These are phyloP conservation scores for Podospora conica DNA, from an alignment of 495 filamentous ascomycete species.

Conservation along the genomic window DNA sequence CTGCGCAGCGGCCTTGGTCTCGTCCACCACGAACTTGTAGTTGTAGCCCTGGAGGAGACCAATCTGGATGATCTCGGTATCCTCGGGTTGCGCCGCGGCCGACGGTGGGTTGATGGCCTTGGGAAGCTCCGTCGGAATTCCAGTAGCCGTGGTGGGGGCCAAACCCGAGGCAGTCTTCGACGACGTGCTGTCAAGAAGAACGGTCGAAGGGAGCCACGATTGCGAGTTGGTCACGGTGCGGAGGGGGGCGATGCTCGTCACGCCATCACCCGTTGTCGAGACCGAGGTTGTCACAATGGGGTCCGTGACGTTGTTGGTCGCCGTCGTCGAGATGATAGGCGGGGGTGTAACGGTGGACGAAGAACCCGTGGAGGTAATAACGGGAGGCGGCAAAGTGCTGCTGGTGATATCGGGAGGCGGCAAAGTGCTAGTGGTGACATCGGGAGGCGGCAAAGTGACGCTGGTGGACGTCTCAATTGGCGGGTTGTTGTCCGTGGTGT, in stretches of 20 bases:
- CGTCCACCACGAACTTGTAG: slow-evolving; percentile 71
- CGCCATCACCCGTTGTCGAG: background rate
- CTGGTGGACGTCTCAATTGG: background rate
- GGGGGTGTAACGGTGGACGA: background rate
- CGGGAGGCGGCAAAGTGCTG: background rate
- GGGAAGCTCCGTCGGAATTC: slow-evolving; percentile 60
- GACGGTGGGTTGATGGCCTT: slow-evolving; percentile 62
- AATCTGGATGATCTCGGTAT: slow-evolving; percentile 67
- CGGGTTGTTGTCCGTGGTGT: background rate
- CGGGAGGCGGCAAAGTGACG: background rate
- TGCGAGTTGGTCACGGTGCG: slow-evolving; percentile 36
- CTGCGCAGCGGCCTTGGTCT: slow-evolving; percentile 66
- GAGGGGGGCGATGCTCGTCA: slow-evolving; percentile 34
- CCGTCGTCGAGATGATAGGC: background rate
- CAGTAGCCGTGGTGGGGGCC: slow-evolving; percentile 32
- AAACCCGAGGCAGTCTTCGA: slow-evolving; percentile 25
- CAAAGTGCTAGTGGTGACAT: background rate
- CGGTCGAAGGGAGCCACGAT: slow-evolving; percentile 40
- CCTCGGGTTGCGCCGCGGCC: slow-evolving; percentile 43
- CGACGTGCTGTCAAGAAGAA: slow-evolving; percentile 33
- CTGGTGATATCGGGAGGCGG: background rate
- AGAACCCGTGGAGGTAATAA: background rate
- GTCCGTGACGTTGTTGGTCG: background rate
- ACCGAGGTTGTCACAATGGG: background rate
- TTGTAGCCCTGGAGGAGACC: slow-evolving; percentile 76